Evolutionary conservation across 2,329 filamentous ascomycete genomes (phyloP).

Genomic region (Hypoxylon sp.): DNA sequence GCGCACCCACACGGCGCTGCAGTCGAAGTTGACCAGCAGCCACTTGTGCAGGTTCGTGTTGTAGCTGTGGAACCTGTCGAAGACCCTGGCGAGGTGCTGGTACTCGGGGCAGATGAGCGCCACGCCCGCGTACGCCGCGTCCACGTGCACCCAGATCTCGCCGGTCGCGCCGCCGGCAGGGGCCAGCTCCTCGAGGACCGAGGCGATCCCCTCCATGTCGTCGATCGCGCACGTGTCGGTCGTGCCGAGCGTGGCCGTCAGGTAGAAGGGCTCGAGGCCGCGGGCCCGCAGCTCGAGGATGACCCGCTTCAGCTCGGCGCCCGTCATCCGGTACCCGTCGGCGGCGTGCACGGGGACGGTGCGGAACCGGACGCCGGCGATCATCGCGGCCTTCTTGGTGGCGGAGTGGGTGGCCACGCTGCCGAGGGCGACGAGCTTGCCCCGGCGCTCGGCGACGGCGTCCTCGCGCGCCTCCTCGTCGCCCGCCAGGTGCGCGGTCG

Average conservation of each 20-base stretch:
- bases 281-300: slow-evolving; percentile 74
- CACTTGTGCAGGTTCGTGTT: slow-evolving; percentile 98
- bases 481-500: slow-evolving; percentile 61
- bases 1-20: slow-evolving; percentile 82
- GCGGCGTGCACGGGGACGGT: slow-evolving; percentile 72
- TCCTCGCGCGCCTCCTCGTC: slow-evolving; percentile 74
- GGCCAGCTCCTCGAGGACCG: slow-evolving; percentile 55
- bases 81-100: slow-evolving; percentile 72
- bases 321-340: slow-evolving; percentile 78
- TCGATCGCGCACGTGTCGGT: slow-evolving; percentile 91
- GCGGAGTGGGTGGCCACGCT: slow-evolving; percentile 84
- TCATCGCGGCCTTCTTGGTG: slow-evolving; percentile 87
- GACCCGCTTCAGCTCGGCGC: slow-evolving; percentile 67
- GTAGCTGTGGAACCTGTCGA: slow-evolving; percentile 84
- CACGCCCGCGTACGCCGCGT: slow-evolving; percentile 91
- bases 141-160: slow-evolving; percentile 89
- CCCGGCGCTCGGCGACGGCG: slow-evolving; percentile 72
- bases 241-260: slow-evolving; percentile 86
- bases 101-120: slow-evolving; percentile 86
- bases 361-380: slow-evolving; percentile 85
- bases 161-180: slow-evolving; percentile 46
- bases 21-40: slow-evolving; percentile 94
- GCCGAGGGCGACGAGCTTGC: slow-evolving; percentile 81
- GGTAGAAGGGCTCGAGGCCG: slow-evolving; percentile 85
- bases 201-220: slow-evolving; percentile 77